Evolutionary conservation across 1,139 yeast genomes (phyloP).

Genomic region (Geotrichum macrosporum): DNA sequence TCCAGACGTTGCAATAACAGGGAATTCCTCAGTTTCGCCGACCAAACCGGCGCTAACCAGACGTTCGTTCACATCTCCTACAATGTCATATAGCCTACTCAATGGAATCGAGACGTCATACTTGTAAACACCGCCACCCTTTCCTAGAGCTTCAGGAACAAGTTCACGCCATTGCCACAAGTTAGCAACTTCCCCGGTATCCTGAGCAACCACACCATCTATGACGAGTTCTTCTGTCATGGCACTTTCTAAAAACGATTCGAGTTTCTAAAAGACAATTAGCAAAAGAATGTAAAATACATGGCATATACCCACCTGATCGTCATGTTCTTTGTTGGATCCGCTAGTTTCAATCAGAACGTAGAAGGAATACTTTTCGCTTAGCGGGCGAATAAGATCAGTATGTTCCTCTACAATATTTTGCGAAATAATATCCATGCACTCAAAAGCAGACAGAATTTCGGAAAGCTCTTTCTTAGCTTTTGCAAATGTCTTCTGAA

Average conservation of each 20-base stretch:
- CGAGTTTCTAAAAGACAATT: constrained; percentile 42
- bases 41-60: constrained; percentile 55
- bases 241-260: constrained; percentile 70
- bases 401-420: constrained; percentile 52
- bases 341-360: constrained; percentile 92
- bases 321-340: constrained; percentile 65
- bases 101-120: constrained; percentile 92
- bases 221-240: constrained; percentile 80
- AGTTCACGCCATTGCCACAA: constrained; percentile 96
- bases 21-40: constrained; percentile 62
- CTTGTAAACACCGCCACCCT: constrained; percentile 91
- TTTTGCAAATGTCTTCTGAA: constrained; percentile 71
- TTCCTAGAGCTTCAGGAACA: constrained; percentile 82
- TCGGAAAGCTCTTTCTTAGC: constrained; percentile 80
- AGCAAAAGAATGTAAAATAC: background rate
- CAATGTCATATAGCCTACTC: constrained; percentile 70
- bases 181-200: constrained; percentile 70
- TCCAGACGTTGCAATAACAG: constrained; percentile 85
- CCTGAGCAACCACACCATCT: constrained; percentile 96
- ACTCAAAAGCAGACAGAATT: constrained; percentile 87
- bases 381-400: constrained; percentile 65
- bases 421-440: constrained; percentile 83
- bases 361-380: constrained; percentile 74
- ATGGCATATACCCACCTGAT: constrained; percentile 30
- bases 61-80: constrained; percentile 62